These are phyloP conservation scores for Diplosphaera chodatii DNA, from an alignment of 139 green algal species.

Conservation along the genomic window DNA sequence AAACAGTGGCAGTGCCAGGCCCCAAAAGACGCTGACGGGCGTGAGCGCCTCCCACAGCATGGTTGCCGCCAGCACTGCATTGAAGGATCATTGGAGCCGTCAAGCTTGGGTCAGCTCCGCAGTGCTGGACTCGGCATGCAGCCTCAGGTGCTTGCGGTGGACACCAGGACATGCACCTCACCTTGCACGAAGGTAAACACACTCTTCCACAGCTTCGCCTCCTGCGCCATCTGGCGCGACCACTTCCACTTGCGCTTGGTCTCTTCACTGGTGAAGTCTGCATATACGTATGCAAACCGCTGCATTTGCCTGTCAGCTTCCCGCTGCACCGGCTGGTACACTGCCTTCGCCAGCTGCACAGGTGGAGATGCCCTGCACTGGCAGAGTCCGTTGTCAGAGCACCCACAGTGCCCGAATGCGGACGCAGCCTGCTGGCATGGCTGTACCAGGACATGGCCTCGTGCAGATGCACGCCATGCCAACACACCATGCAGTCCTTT, in stretches of 20 bases:
- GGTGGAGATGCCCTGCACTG: not conserved
- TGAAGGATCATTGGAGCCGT: too few species aligned
- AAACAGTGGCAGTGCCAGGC: conserved; percentile 20
- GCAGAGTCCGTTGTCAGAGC: too few species aligned
- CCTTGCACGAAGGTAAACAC: conserved; percentile 18
- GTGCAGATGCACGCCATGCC: too few species aligned
- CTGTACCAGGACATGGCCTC: too few species aligned
- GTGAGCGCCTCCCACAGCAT: conserved; percentile 26
- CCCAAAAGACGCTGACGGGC: conserved; percentile 15
- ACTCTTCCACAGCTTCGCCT: conserved; percentile 19
- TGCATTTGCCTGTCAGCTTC: not conserved
- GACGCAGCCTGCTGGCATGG: too few species aligned
- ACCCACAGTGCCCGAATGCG: too few species aligned
- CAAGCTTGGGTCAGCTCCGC: too few species aligned
- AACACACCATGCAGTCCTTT: too few species aligned
- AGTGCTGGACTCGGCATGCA: too few species aligned
- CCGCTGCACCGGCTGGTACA: not conserved
- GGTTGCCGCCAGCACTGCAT: conserved; percentile 17
- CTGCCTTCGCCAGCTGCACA: conserved; percentile 1
- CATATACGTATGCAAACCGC: conserved; percentile 8
- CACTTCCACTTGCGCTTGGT: conserved; percentile 37
- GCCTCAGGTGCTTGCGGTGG: too few species aligned
- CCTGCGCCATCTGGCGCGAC: conserved; percentile 15
- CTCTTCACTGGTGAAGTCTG: conserved; percentile 31
- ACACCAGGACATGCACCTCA: conserved; percentile 11